phyloP scores from a whole-genome alignment of 495 filamentous ascomycete species.

The Aspergillus mulundensis region DNA sequence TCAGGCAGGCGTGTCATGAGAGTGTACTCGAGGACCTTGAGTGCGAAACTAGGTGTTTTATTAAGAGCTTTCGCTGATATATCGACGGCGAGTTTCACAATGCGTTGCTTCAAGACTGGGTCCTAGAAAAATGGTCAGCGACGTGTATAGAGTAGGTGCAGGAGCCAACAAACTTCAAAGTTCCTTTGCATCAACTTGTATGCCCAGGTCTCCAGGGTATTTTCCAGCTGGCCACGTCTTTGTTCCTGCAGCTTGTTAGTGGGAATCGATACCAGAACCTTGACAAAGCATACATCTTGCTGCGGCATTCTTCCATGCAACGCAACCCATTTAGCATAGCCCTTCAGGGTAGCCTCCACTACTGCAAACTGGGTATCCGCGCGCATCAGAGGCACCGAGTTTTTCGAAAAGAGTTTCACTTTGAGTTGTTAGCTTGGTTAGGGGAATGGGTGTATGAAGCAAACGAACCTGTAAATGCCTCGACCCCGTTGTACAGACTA shows the following conservation, averaged over 20 bases:
- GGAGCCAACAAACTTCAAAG: conserved; percentile 55
- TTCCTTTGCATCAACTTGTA: conserved; percentile 65
- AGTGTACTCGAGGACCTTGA: conserved; percentile 85
- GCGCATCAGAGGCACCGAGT: conserved; percentile 67
- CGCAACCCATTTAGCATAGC: conserved; percentile 76
- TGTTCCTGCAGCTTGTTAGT: conserved; percentile 46
- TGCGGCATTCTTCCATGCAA: conserved; percentile 49
- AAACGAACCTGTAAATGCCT: conserved; percentile 63
- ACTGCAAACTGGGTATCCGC: conserved; percentile 88
- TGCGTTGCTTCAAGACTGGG: conserved; percentile 76
- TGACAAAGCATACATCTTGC: conserved; percentile 43
- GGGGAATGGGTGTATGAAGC: neutral
- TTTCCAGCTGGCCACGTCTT: conserved; percentile 57
- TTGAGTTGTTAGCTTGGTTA: conserved; percentile 25
- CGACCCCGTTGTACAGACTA: conserved; percentile 67
- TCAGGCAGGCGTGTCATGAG: conserved; percentile 73
- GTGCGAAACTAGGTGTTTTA: conserved; percentile 70
- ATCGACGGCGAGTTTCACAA: conserved; percentile 78
- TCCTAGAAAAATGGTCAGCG: conserved; percentile 48
- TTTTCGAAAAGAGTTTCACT: conserved; percentile 77
- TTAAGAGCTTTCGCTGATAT: conserved; percentile 81
- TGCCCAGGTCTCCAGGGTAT: conserved; percentile 76
- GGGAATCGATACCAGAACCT: neutral
- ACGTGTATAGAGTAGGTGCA: neutral
- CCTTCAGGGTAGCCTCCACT: conserved; percentile 86